Percentiles rank a stretch among this genome's conserved stretches.
These are phyloP conservation scores for Spirogloea muscicola DNA, from an alignment of 139 green algal species.

Conservation along the genomic window DNA sequence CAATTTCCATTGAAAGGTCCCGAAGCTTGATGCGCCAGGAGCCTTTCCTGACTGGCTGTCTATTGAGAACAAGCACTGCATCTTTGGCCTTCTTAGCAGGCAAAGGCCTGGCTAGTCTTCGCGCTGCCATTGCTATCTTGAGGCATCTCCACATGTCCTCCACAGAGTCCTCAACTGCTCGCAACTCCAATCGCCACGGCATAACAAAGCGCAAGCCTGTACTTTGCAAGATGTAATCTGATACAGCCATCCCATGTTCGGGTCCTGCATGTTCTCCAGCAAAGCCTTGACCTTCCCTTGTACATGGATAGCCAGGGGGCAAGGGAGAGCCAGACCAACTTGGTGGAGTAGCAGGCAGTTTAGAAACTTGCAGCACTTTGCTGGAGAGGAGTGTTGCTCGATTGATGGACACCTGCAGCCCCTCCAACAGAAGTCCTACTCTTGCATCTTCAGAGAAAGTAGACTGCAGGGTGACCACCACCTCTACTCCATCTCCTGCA, in stretches of 20 bases:
- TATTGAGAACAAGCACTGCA: no score
- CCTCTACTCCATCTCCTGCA: constrained; percentile 26
- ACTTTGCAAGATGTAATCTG: constrained; percentile 20
- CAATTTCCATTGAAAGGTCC: constrained; percentile 29
- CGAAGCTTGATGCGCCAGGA: constrained; percentile 12
- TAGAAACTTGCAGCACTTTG: constrained; percentile 10
- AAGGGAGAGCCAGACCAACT: no score
- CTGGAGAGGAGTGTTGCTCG: constrained; percentile 5
- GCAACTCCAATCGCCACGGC: constrained; percentile 33
- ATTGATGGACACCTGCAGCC: constrained; percentile 7
- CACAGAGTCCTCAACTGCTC: constrained; percentile 22
- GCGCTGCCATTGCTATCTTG: constrained; percentile 19
- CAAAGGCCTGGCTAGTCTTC: no score
- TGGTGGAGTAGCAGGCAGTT: neutral
- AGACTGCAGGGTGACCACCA: neutral
- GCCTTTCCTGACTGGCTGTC: no score
- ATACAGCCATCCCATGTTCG: neutral
- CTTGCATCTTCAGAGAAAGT: constrained; percentile 37
- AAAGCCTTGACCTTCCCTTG: no score
- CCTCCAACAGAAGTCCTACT: constrained; percentile 36
- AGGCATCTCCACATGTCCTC: constrained; percentile 26
- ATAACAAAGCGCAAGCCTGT: constrained; percentile 11
- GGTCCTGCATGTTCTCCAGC: no score
- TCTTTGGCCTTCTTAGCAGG: no score
- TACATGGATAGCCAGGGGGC: no score